Evolutionary conservation across 2,329 filamentous ascomycete species (phyloP), one percentile per base, ranked within the genome.

Genomic region (Phoma sp.): DNA sequence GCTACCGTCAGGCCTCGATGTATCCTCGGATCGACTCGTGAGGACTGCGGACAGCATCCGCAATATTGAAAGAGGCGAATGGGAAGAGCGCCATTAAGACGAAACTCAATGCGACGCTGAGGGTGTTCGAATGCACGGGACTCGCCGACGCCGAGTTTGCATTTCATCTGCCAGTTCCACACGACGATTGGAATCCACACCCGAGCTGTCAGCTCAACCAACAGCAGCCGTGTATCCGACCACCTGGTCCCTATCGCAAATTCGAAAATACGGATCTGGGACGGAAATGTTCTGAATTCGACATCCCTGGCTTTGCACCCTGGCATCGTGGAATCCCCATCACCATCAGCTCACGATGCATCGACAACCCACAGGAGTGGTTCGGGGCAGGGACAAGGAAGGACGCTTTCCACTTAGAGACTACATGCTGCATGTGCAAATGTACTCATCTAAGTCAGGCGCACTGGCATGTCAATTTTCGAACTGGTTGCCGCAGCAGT

Each of bases 31-130:
- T 36, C 28, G 51, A 49, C 21, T 39, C 14, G 20, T 18, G 9
- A 45, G 30, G 33, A 34, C 51, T 34, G 34, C 28, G 21, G 20
- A 38, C 46, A 30, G 39, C 25, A 37, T 32, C 33, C 34, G 39
- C 26, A 20, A 34, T 40, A 46, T 49, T 14, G 51, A 20, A 45
- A 45, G 45, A 54, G 40, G 40, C 45, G 46, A 49, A 54, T 40
- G 34, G 15, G 17, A 14, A 46, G 12, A 14, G 28, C 33, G 21
- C 51, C 39, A 45, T 33, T 14, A 40, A 29, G 26, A 42, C 33
- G 25, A 38, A 34, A 33, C 10, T 38, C 33, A 25, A 39, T 34
- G 38, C 45, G 28, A 37, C 26, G 21, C 29, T 39, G 26, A 21
- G 30, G 45, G 45, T 40, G 15, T 36, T 20, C 12, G 33, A 12